Evolutionary conservation across 148 eudicot species (phyloP).

Genomic region (Polygonum maritimum): DNA sequence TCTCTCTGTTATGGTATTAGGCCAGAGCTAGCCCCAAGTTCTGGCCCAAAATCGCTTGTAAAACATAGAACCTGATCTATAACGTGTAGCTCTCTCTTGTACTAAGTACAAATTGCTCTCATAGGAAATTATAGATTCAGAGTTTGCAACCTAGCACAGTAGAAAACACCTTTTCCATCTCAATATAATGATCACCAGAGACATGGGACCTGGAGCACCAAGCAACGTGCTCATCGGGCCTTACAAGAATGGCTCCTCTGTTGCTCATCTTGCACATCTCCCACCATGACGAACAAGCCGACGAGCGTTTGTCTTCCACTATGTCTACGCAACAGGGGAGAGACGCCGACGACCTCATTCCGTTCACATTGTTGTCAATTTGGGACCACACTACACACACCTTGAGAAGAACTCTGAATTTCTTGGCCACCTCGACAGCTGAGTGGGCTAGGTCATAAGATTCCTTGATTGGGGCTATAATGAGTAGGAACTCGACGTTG

Average conservation of each 20-base stretch:
- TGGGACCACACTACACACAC: slow-evolving; percentile 78
- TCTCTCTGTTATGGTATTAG: too few relatives aligned
- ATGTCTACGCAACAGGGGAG: slow-evolving; percentile 42
- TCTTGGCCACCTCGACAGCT: slow-evolving; percentile 51
- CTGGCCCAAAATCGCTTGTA: too few relatives aligned
- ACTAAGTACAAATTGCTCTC: too few relatives aligned
- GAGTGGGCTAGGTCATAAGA: slow-evolving; percentile 65
- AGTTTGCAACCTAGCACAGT: slow-evolving; percentile 25
- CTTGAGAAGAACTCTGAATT: slow-evolving; percentile 41
- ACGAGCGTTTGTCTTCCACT: slow-evolving; percentile 33
- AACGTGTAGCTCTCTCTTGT: too few relatives aligned
- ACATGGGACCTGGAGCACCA: slow-evolving; percentile 54
- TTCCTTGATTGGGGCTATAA: slow-evolving; percentile 56
- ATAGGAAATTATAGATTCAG: too few relatives aligned
- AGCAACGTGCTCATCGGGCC: slow-evolving; percentile 92
- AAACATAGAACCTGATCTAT: too few relatives aligned
- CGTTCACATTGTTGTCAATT: slow-evolving; percentile 6
- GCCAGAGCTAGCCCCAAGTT: too few relatives aligned
- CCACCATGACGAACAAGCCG: slow-evolving; percentile 69
- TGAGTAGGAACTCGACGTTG: slow-evolving; percentile 64
- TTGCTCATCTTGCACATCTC: slow-evolving; percentile 65
- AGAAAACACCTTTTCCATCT: slow-evolving; percentile 55
- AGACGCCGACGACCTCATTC: slow-evolving; percentile 19
- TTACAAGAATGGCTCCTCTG: slow-evolving; percentile 82
- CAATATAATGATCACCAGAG: slow-evolving; percentile 26